Base-by-base conservation (phyloP, 139 green algal genomes). In the Volvox africanus region DNA sequence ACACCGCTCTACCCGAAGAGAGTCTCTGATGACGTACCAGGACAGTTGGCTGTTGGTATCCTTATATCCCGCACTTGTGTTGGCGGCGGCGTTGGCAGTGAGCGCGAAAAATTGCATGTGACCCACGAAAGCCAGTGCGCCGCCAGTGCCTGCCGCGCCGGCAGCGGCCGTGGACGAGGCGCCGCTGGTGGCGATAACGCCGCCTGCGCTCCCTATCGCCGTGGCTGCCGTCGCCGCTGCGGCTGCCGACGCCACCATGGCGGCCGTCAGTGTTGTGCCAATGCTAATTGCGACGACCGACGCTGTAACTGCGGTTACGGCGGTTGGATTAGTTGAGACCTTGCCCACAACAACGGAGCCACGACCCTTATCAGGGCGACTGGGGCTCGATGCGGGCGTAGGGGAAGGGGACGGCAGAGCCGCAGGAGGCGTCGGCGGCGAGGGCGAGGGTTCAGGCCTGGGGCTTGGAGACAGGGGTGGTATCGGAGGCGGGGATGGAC, bases 101-200 rank as follows among this genome's bases (percentile, higher is more conserved):
- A 90, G 32, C 30, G 86, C 86, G 30, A 85, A 90, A 75, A 90
- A 90, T 75, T 90, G 84, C 84, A 89, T 62, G 37, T 89, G 84
- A 6, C 37, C 37, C 36, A 89, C 84, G 3, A 90, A 77, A 14
- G 73, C 50, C 28, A 82, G 44, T 19, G 55, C 61, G 44, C 55
- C 86, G 12, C 37, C 73, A 6, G 35, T 30, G 50, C 73, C 86
- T 0, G 50, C 75, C 11, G 55, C 32, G 50, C 86, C 32, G 0
- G 50, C 75, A n/a, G 14, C 55, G 6, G 44, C 71, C n/a, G 26
- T 20, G 2, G 24, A 24, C 0, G 61, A 21, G 1, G 33, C 44
- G n/a, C 71, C 36, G 30, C 14, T 24, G 3, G n/a, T 73, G 26
- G 14, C 19, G 19, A 62, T 22, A 37, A 35, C 71, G 69, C 33